Percentiles rank a stretch among this genome's conserved stretches.
Evolutionary conservation across 2,329 filamentous ascomycete genomes (phyloP).

Genomic region (Colletotrichum graminicola): DNA sequence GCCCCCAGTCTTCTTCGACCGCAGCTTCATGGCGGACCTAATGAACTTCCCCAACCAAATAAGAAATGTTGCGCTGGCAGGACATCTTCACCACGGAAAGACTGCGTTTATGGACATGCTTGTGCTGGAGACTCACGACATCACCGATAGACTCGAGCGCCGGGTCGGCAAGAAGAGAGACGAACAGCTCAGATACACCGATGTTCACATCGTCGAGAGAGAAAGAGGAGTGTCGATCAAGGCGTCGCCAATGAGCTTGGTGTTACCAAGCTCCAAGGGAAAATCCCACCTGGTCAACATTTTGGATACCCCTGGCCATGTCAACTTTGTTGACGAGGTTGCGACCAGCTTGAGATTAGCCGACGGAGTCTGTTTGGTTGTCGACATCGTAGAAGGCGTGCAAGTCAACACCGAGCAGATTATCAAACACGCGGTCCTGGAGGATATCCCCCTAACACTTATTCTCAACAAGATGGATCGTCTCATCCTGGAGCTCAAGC

Average conservation of each 20-base stretch:
- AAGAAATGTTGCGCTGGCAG: conserved; percentile 90
- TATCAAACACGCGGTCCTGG: conserved; percentile 93
- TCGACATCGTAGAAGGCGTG: conserved; percentile 99
- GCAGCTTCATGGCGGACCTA: conserved; percentile 93
- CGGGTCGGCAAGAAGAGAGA: conserved; percentile 85
- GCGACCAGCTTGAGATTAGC: conserved; percentile 87
- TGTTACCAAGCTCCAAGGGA: conserved; percentile 87
- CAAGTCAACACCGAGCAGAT: conserved; percentile 97
- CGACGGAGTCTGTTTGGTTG: conserved; percentile 92
- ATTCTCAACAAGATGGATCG: conserved; percentile 98
- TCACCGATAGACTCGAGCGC: conserved; percentile 82
- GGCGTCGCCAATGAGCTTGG: conserved; percentile 91
- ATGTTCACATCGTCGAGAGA: conserved; percentile 88
- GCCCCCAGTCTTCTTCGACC: conserved; percentile 87
- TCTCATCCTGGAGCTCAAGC: conserved; percentile 91
- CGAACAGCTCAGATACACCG: conserved; percentile 94
- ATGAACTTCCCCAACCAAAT: conserved; percentile 97
- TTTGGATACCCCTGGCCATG: conserved; percentile 95
- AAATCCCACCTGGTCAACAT: conserved; percentile 97
- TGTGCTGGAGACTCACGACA: conserved; percentile 93
- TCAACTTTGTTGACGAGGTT: conserved; percentile 98
- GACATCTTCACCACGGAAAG: conserved; percentile 97
- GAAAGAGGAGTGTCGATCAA: conserved; percentile 94
- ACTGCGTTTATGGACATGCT: conserved; percentile 99
- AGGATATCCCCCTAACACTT: conserved; percentile 88